Evolutionary conservation across 768 basidiomycete genomes (phyloP), one percentile per base, ranked within the genome.

Genomic region (Kwoniella shandongensis): DNA sequence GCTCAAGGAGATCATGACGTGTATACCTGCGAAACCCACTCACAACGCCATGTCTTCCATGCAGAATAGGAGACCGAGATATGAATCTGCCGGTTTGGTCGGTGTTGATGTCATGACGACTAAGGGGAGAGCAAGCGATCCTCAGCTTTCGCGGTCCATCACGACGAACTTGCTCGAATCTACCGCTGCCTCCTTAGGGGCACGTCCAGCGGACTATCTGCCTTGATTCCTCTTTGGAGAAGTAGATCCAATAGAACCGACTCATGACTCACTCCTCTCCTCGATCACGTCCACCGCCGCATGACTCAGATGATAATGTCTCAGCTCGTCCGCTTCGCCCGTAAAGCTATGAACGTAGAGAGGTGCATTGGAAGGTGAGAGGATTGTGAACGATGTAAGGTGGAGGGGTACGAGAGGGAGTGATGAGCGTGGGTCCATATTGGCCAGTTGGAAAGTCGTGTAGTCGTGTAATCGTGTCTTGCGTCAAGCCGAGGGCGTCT

Each of bases 21-120:
- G 36, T 10, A n/a, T 22, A 27, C n/a, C n/a, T n/a, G n/a, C n/a
- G n/a, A n/a, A n/a, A n/a, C n/a, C n/a, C n/a, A 67, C 75, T 55
- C 48, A 76, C 75, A 74, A 67, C 12, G 72, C 75, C 65, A 76
- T 72, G 49, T 76, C 75, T 42, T 76, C 75, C 73, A 76, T 74
- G 44, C 71, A 71, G 57, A 73, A 74, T 29, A 76, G 49, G 30
- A 76, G 50, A 30, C 75, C 75, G 4, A 76, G 62, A 47, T 72
- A 76, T 15, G 65, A 65, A 22, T 76, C 72, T 18, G 70, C 64
- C 17, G 67, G 70, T 57, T 70, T 72, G 13, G 61, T 66, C 22
- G 68, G 68, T 22, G 68, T 66, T 3, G 59, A 57, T 22, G 68
- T 67, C 68, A 70, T 72, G 48, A 72, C 60, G 59, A 73, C 71